Percentiles rank a stretch among this genome's conserved stretches.
Conservation (phyloP, 805 yeast genomes). For the Peterozyma xylosa region DNA sequence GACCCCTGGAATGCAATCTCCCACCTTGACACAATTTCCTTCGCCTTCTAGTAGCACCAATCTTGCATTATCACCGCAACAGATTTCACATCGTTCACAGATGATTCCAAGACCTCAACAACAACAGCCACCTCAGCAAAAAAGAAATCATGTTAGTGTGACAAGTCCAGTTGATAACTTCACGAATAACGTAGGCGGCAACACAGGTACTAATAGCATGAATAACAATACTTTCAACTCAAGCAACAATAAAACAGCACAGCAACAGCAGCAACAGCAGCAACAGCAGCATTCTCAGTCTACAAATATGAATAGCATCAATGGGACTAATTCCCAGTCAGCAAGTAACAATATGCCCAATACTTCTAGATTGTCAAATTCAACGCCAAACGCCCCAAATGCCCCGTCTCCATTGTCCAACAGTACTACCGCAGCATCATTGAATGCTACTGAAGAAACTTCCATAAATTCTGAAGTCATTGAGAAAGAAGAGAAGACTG, state of each 20-base stretch:
- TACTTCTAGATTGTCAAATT: constrained; percentile 9
- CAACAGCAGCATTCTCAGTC: not conserved
- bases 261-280: not conserved
- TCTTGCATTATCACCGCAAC: constrained; percentile 11
- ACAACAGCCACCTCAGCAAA: constrained; percentile 6
- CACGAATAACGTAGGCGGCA: too few relatives aligned
- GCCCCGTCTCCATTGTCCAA: constrained; percentile 2
- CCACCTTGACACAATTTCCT: constrained; percentile 8
- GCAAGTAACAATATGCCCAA: constrained; percentile 1
- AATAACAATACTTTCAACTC: too few relatives aligned
- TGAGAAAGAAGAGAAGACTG: too few relatives aligned
- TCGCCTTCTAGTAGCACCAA: constrained; percentile 12
- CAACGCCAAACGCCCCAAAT: not conserved
- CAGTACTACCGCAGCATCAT: not conserved
- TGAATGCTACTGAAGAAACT: not conserved
- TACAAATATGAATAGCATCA: not conserved
- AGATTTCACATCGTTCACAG: not conserved
- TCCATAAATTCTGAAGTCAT: too few relatives aligned
- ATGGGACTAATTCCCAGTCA: not conserved
- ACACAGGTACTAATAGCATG: too few relatives aligned
- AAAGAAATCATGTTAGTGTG: not conserved
- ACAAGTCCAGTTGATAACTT: constrained; percentile 9
- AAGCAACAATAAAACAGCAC: too few relatives aligned
- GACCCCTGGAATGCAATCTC: constrained; percentile 11
- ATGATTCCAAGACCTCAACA: not conserved